phyloP scores from a whole-genome alignment of 139 green algal species.

The Chlamydomonas sphaeroides region DNA sequence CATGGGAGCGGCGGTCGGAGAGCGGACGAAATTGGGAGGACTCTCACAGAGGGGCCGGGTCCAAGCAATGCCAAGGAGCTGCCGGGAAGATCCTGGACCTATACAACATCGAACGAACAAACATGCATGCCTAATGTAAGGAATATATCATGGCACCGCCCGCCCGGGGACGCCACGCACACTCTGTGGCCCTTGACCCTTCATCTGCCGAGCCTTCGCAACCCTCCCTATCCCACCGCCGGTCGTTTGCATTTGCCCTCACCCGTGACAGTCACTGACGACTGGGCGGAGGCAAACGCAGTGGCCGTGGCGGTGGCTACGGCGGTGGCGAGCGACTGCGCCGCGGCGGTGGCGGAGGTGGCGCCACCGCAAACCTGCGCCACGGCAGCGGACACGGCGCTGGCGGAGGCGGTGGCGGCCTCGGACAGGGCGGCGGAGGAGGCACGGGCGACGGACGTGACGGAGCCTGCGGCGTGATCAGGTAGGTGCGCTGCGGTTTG shows the following conservation, averaged over 20 bases:
- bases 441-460: constrained; percentile 21
- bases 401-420: constrained; percentile 17
- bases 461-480: constrained; percentile 27
- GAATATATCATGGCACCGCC: neutral
- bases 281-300: constrained; percentile 21
- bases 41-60: too few relatives aligned
- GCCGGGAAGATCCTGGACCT: too few relatives aligned
- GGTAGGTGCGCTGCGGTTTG: too few relatives aligned
- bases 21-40: too few relatives aligned
- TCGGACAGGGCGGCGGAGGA: constrained; percentile 24
- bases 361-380: constrained; percentile 35
- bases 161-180: too few relatives aligned
- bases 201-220: too few relatives aligned
- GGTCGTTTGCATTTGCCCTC: too few relatives aligned
- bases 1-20: too few relatives aligned
- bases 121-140: neutral
- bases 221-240: too few relatives aligned
- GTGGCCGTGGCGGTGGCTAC: constrained; percentile 40
- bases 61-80: too few relatives aligned
- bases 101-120: neutral
- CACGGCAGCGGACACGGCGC: constrained; percentile 29
- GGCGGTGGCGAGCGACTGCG: constrained; percentile 26
- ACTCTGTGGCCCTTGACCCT: too few relatives aligned
- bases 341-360: constrained; percentile 29
- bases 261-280: constrained; percentile 10